phyloP scores from a whole-genome alignment of 2,329 filamentous ascomycete species.

The Penicillium freii region DNA sequence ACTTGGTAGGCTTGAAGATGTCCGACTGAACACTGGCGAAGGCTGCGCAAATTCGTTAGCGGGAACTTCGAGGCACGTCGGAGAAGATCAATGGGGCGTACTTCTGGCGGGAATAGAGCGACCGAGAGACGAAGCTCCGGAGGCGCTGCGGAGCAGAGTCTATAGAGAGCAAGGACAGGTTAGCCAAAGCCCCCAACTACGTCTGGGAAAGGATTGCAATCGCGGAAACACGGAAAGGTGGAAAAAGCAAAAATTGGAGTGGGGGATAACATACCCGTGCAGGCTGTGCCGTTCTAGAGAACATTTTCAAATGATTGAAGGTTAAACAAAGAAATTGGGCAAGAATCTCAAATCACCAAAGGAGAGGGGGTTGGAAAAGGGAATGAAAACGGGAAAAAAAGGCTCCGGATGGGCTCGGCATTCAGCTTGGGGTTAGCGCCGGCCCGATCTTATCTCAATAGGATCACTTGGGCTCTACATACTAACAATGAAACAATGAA shows the following conservation, averaged over 20 bases:
- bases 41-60: slow-evolving; percentile 39
- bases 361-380: slow-evolving; percentile 16
- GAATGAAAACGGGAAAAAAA: slow-evolving; percentile 33
- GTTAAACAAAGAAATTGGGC: slow-evolving; percentile 15
- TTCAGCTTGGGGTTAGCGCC: slow-evolving; percentile 17
- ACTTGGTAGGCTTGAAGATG: slow-evolving; percentile 99
- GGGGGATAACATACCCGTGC: slow-evolving; percentile 43
- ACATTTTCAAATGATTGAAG: slow-evolving; percentile 36
- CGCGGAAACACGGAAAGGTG: slow-evolving; percentile 39
- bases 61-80: background rate
- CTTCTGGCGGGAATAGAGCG: slow-evolving; percentile 55
- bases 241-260: slow-evolving; percentile 26
- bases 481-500: background rate
- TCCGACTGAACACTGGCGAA: slow-evolving; percentile 85
- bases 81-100: slow-evolving; percentile 34
- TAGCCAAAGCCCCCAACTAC: slow-evolving; percentile 29
- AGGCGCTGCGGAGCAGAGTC: slow-evolving; percentile 57
- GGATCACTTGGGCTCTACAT: background rate
- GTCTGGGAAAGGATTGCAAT: background rate
- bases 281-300: slow-evolving; percentile 43
- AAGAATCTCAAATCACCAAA: slow-evolving; percentile 10
- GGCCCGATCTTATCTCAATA: slow-evolving; percentile 25
- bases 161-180: slow-evolving; percentile 37
- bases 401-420: slow-evolving; percentile 38
- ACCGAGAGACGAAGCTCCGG: slow-evolving; percentile 47